Base-by-base conservation (phyloP, 805 yeast species). In the Lachancea meyersii region DNA sequence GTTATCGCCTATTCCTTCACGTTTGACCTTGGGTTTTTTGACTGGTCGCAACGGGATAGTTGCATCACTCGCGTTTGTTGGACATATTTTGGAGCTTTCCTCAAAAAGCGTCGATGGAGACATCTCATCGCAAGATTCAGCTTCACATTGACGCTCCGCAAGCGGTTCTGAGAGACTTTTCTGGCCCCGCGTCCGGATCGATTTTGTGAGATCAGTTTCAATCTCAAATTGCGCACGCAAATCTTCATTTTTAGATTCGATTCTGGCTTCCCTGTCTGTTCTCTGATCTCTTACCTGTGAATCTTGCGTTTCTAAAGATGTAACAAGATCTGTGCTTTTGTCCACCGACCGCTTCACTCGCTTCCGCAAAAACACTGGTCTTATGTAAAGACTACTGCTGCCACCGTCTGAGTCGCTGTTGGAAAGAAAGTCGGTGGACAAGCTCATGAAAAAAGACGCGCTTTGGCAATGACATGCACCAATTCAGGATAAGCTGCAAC, bases 361-460 rank as follows among this genome's bases (percentile, higher is more conserved):
- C 19, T 31, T 32, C 14, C 33, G 37, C 33, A 27, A 11, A 9
- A 26, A 21, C 10, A 27, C 19, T 10, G 43, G 43, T 21, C 27
- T 33, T 13, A 21, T 9, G 26, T 40, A 40, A 17, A 20, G 19
- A n/a, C 26, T 6, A 11, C 27, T 39, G 14, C 18, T 16, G 2
- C 21, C 38, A 20, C 28, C 30, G 18, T 28, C 34, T 5, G 44
- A 41, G 18, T 35, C 44, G 28, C 40, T 35, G 17, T 28, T 5
- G 7, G 40, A 30, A 23, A 35, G 31, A 18, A 27, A 41, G 20
- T 41, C 44, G 10, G 21, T 16, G 14, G 31, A 39, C 21, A 14
- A n/a, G 42, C 36, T 39, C 42, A 39, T 41, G 20, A 9, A 33
- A 32, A 32, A 31, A 16, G 11, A 22, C 20, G n/a, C 20, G n/a